Conservation (phyloP, 1,284 basidiomycete species). For the Moniliophthora roreri region DNA sequence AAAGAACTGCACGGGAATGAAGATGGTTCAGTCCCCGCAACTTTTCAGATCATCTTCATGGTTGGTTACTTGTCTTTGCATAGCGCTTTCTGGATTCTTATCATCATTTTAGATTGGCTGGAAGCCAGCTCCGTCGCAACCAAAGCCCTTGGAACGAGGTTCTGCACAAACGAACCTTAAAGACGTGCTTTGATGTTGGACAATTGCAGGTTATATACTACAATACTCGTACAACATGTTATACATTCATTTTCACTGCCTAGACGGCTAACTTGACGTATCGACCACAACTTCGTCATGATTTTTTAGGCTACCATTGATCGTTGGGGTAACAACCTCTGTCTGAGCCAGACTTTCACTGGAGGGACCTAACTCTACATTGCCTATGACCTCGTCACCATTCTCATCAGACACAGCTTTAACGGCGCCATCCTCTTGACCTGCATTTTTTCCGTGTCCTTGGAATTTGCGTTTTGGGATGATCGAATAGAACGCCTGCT, state of each 20-base stretch:
- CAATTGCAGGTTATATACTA: neutral
- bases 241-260: neutral
- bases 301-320: too few species aligned
- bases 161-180: constrained; percentile 80
- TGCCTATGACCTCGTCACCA: neutral
- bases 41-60: constrained; percentile 95
- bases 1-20: constrained; percentile 87
- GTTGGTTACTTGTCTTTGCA: constrained; percentile 43
- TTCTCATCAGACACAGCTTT: constrained; percentile 10
- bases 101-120: constrained; percentile 83
- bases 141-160: constrained; percentile 85
- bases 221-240: neutral
- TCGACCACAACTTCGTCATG: too few species aligned
- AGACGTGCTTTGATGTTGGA: constrained; percentile 63
- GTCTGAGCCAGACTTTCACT: too few species aligned
- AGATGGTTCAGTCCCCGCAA: constrained; percentile 88
- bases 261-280: too few species aligned
- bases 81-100: constrained; percentile 5
- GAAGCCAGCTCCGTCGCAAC: constrained; percentile 88
- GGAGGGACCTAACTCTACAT: too few species aligned
- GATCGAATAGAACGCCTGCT: constrained; percentile 78
- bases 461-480: constrained; percentile 90
- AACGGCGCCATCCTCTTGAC: constrained; percentile 19
- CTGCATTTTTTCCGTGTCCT: constrained; percentile 28
- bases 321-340: too few species aligned